A percentile compares a stretch with the other conserved stretches of the same genome.
phyloP scores from a whole-genome alignment of 1,284 basidiomycete species.

The Fomitopsis palustris region DNA sequence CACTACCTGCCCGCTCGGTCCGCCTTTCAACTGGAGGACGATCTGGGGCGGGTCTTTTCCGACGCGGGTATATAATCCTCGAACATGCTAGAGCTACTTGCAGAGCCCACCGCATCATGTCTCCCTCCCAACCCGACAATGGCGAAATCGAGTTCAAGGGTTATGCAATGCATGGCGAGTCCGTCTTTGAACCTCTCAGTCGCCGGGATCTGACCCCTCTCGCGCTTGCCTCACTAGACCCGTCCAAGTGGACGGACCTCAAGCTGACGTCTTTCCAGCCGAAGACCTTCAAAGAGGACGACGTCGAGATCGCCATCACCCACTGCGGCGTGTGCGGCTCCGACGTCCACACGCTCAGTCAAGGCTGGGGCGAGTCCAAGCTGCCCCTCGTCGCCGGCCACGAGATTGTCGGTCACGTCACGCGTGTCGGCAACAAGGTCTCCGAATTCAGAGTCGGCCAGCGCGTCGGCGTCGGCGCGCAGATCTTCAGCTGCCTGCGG shows the following conservation, averaged over 20 bases:
- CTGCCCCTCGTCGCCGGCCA: constrained; percentile 46
- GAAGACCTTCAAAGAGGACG: constrained; percentile 30
- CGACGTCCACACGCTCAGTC: constrained; percentile 50
- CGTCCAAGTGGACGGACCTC: constrained; percentile 37
- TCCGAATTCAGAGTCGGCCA: constrained; percentile 58
- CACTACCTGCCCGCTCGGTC: background rate
- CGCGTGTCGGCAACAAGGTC: constrained; percentile 51
- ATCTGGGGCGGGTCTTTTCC: background rate
- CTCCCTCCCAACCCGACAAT: constrained; percentile 2
- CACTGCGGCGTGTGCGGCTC: constrained; percentile 44
- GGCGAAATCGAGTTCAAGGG: constrained; percentile 17
- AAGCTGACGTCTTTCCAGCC: constrained; percentile 35
- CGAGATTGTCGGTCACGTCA: constrained; percentile 61
- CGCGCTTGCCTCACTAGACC: constrained; percentile 5
- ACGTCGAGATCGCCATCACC: constrained; percentile 36
- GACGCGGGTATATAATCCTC: background rate
- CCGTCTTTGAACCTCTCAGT: background rate
- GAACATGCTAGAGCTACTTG: background rate
- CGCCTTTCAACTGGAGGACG: too few relatives aligned
- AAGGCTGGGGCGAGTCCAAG: constrained; percentile 45
- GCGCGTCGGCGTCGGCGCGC: constrained; percentile 63
- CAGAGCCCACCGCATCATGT: background rate
- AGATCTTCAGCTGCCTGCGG: constrained; percentile 48
- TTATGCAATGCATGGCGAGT: constrained; percentile 15
- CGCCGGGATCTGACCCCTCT: background rate